Evolutionary conservation across 176 grass and related monocot species (phyloP).

Genomic region (Miscanthus lutarioriparius): DNA sequence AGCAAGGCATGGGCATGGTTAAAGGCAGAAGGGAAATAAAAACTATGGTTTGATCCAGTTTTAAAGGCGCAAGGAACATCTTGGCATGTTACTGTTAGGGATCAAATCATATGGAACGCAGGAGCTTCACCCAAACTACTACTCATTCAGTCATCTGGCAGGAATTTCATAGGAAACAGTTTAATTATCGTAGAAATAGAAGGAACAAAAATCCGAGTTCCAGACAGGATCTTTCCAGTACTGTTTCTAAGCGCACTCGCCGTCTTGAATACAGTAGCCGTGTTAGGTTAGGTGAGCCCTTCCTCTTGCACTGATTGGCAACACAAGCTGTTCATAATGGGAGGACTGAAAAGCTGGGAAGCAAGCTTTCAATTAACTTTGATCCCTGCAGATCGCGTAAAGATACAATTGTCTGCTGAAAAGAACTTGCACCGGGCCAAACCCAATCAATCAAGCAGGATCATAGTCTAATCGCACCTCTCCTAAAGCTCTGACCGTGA

Average conservation of each 20-base stretch:
- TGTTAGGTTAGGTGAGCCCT: slow-evolving; percentile 39
- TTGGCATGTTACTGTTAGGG: not conserved
- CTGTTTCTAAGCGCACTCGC: not conserved
- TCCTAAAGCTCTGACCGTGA: slow-evolving; percentile 29
- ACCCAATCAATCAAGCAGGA: slow-evolving; percentile 20
- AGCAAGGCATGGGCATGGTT: not conserved
- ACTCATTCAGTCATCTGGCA: not conserved
- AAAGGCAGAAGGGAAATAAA: not conserved
- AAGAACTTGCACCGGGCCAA: slow-evolving; percentile 40
- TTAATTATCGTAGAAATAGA: not conserved
- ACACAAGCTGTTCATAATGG: not conserved
- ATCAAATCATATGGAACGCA: not conserved
- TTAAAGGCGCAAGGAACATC: not conserved
- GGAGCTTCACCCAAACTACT: not conserved
- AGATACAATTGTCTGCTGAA: slow-evolving; percentile 57
- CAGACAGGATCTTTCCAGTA: not conserved
- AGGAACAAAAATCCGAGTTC: not conserved
- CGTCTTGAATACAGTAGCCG: not conserved
- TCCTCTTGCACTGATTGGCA: slow-evolving; percentile 25
- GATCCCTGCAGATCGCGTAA: slow-evolving; percentile 47
- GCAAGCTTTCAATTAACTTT: slow-evolving; percentile 46
- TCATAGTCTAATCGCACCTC: slow-evolving; percentile 35
- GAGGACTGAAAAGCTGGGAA: slow-evolving; percentile 36
- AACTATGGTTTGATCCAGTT: not conserved
- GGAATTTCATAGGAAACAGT: not conserved